These are phyloP conservation scores for Silene uniflora DNA, from an alignment of 148 eudicot genomes.

Conservation along the genomic window DNA sequence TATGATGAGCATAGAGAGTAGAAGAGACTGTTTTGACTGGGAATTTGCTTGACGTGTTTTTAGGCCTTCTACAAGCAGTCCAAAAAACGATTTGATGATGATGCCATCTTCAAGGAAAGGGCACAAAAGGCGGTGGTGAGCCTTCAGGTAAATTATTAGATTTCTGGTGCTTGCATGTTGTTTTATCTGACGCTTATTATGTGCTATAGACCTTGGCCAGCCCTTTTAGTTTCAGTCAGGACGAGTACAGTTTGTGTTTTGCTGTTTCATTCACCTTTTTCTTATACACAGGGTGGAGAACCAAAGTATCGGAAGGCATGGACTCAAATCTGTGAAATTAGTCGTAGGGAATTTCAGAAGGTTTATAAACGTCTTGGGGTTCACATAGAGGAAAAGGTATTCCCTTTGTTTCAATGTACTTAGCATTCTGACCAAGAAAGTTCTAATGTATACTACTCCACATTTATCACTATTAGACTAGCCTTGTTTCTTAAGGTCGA, in stretches of 20 bases:
- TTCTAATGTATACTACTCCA: no score
- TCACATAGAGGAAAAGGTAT: conserved; percentile 83
- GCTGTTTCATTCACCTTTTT: not conserved
- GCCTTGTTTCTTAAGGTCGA: not conserved
- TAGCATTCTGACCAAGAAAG: not conserved
- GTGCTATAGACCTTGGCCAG: not conserved
- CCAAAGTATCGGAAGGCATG: conserved; percentile 80
- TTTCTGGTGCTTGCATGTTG: not conserved
- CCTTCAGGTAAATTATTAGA: conserved; percentile 63
- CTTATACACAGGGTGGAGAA: conserved; percentile 60
- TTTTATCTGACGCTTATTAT: not conserved
- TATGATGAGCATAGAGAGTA: not conserved
- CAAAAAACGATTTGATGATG: conserved; percentile 77
- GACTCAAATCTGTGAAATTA: conserved; percentile 84
- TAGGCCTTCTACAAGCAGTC: conserved; percentile 93
- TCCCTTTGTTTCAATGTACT: not conserved
- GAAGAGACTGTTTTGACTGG: not conserved
- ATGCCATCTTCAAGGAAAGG: conserved; percentile 80
- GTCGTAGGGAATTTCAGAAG: conserved; percentile 70
- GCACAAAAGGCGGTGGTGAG: conserved; percentile 93
- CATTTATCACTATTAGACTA: no score
- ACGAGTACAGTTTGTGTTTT: not conserved
- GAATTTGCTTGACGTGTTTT: conserved; percentile 18
- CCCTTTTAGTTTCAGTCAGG: not conserved
- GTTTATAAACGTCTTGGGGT: conserved; percentile 76